These are phyloP conservation scores for Beauveria sp. DNA, from an alignment of 2,329 filamentous ascomycete species.

Conservation along the genomic window DNA sequence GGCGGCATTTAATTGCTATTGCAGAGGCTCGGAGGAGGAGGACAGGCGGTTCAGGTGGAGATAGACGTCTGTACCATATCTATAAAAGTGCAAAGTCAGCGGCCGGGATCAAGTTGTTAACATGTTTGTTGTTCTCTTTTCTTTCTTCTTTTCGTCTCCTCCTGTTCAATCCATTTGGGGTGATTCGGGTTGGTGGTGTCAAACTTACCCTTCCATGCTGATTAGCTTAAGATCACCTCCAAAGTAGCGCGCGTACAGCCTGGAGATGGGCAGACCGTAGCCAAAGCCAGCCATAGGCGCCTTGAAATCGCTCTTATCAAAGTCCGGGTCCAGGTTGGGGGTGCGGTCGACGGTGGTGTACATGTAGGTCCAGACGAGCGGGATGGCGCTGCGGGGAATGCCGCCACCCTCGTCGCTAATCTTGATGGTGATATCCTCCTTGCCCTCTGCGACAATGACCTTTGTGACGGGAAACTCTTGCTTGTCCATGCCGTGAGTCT, in stretches of 20 bases:
- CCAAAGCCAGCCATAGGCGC: constrained; percentile 98
- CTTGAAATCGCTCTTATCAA: constrained; percentile 98
- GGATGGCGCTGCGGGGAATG: constrained; percentile 86
- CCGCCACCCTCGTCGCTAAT: constrained; percentile 94
- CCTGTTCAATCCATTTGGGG: no score
- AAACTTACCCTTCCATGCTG: constrained; percentile 92
- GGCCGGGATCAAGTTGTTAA: neutral
- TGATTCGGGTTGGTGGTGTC: neutral
- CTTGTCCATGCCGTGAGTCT: constrained; percentile 89
- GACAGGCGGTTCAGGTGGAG: constrained; percentile 94
- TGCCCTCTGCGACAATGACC: constrained; percentile 93
- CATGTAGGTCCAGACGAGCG: constrained; percentile 99
- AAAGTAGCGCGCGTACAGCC: constrained; percentile 93
- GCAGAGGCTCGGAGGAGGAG: constrained; percentile 89
- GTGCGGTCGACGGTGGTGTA: constrained; percentile 98
- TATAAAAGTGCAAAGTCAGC: constrained; percentile 27
- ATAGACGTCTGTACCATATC: constrained; percentile 97
- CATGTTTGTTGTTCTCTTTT: no score
- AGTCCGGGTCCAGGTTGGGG: constrained; percentile 89
- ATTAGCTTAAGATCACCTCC: constrained; percentile 95
- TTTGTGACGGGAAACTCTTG: constrained; percentile 95
- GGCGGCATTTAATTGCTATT: constrained; percentile 69
- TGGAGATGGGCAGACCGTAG: constrained; percentile 91
- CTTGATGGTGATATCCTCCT: constrained; percentile 99
- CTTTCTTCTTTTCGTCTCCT: no score